Base-by-base conservation (phyloP, 306 rosid genomes). In the Prunus fruticosa region DNA sequence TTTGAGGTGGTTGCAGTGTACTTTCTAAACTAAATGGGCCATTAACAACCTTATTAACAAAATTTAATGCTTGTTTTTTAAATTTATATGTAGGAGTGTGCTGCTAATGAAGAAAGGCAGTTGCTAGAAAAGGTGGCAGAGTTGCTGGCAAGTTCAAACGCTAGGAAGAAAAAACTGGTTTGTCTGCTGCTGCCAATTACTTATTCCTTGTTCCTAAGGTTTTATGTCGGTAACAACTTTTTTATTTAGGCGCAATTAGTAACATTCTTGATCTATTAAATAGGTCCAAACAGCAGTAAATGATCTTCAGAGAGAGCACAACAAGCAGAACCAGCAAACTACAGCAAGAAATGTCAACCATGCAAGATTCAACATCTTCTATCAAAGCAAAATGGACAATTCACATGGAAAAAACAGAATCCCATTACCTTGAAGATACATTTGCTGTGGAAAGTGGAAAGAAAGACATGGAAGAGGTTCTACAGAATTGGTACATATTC, bases 151-250 rank as follows among this genome's bases (percentile, higher is more conserved):
- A 89, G 85, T 86, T 93, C 98, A 83, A 93, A 88, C 52, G 86
- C 93, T 66, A 93, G 99, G 86, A 96, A 96, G 96, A 96, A 87
- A 87, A 86, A 79, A 81, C 79, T 96, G 97, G 99, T 93, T 88
- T 6, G 61, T 73, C 34, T 82, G 45, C 61, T 30, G 27, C 76
- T 19, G 14, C 20, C 22, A 56, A 41, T 41, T 54, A 28, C 50
- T 76, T 67, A 12, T 57, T 5, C 53, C 22, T 27, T 64, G 22
- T 57, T 47, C 61, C 12, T 72, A 64, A 23, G 20, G 38, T 7
- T 67, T 19, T 77, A 30, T 19, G 28, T 11, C 20, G 11, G 41
- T 5, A 6, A 20, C 51, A n/a, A 19, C 53, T 27, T 60, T 32
- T 45, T 16, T 51, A 34, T 27, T 4, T 41, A 22, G 66, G 57